Evolutionary conservation across 805 yeast genomes (phyloP), one percentile per base, ranked within the genome.

Genomic region (Lipomyces spencermartinsiae): DNA sequence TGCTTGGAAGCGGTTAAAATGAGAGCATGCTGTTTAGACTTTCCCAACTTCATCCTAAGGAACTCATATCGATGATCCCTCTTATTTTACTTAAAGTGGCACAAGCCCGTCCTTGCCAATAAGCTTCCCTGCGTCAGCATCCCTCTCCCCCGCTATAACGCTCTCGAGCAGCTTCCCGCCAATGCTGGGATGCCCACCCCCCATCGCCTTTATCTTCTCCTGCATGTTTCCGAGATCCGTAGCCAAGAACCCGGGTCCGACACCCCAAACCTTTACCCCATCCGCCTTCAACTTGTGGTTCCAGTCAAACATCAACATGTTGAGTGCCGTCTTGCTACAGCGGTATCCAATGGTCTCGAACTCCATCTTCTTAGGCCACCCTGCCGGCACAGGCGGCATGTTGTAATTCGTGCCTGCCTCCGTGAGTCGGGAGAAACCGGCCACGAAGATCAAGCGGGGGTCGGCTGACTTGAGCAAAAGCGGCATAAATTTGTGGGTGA

Each of bases 151-250:
- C 2, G 25, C 56, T 12, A 51, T 12, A 51, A 51, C 56, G 31
- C 56, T 51, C 56, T 51, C 31, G 56, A 51, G 56, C 56, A 51
- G 56, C 56, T 51, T 51, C 56, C 56, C 56, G 12, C 56, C 56
- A 51, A 51, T 51, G 31, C 56, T 51, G 31, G 56, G 56, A 51
- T 51, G 56, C 56, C 56, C 56, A 14, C 56, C 56, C 56, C 56
- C 56, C 56, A 51, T 51, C 56, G 25, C 56, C 56, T 51, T 8
- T 25, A 51, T 12, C 14, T 51, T 51, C 2, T 51, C 56, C 56
- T 12, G 56, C 8, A 51, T 1, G 2, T 51, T 51, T 51, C 56
- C 56, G 12, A 51, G 56, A 51, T 51, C 56, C 56, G 56, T 51
- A 51, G 56, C 31, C 56, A 51, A 25, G 31, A 51, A 51, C 56